A percentile compares a stretch with the other conserved stretches of the same genome.
phyloP scores from a whole-genome alignment of 768 basidiomycete genomes.

The Rickenella mellea region DNA sequence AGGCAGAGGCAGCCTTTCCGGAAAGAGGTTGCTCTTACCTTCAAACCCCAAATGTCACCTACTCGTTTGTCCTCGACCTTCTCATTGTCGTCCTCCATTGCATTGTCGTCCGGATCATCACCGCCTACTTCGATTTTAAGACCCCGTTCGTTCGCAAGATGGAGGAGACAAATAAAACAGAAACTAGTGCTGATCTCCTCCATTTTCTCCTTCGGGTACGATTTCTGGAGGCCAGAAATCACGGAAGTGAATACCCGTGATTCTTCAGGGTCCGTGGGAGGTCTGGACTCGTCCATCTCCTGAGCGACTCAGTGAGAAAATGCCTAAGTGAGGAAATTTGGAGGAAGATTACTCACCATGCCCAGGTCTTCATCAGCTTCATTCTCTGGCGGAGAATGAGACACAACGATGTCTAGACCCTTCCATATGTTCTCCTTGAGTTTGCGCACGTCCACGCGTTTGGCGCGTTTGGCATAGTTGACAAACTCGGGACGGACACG shows the following conservation, averaged over 20 bases:
- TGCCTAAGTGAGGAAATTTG: not conserved
- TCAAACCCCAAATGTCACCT: conserved; percentile 68
- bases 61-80: conserved; percentile 38
- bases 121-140: conserved; percentile 60
- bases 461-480: conserved; percentile 91
- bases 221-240: conserved; percentile 67
- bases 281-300: conserved; percentile 43
- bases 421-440: conserved; percentile 98
- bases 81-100: conserved; percentile 26
- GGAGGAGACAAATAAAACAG: conserved; percentile 96
- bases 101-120: conserved; percentile 22
- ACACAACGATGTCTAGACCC: conserved; percentile 69
- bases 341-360: conserved; percentile 37
- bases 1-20: not conserved
- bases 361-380: conserved; percentile 31
- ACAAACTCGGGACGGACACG: conserved; percentile 82
- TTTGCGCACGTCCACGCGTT: conserved; percentile 92
- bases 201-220: conserved; percentile 91
- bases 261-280: conserved; percentile 54
- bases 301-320: conserved; percentile 14
- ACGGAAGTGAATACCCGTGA: conserved; percentile 70
- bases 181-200: conserved; percentile 97
- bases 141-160: conserved; percentile 94
- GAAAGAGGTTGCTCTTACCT: conserved; percentile 32
- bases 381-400: conserved; percentile 21